Conservation (phyloP, 352 stramenopile species). For the Phytophthora chlamydospora region DNA sequence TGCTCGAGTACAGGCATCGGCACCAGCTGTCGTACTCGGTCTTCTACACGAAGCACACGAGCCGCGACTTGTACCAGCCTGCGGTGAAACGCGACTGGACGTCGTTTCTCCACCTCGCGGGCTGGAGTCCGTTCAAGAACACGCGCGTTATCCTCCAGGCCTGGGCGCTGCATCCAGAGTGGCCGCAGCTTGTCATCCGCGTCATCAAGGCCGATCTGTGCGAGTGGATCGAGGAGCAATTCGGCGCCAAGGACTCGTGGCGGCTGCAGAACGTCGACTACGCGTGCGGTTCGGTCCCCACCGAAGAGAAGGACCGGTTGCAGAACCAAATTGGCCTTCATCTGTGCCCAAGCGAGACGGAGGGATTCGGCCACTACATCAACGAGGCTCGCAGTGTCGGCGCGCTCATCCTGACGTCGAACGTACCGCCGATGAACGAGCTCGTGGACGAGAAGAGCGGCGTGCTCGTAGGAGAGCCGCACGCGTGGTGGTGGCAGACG, state of each 20-base stretch:
- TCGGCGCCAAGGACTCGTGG: constrained; percentile 51
- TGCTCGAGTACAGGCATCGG: constrained; percentile 79
- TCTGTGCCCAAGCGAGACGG: constrained; percentile 75
- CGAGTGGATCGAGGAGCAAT: constrained; percentile 67
- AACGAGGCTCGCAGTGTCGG: constrained; percentile 82
- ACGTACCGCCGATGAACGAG: constrained; percentile 88
- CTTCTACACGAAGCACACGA: constrained; percentile 87
- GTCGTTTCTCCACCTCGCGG: constrained; percentile 72
- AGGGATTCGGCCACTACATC: constrained; percentile 88
- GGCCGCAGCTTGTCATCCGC: constrained; percentile 71
- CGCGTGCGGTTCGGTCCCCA: constrained; percentile 63
- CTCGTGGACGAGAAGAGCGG: constrained; percentile 75
- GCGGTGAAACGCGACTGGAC: constrained; percentile 70
- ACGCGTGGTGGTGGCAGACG: constrained; percentile 83
- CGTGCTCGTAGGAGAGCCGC: constrained; percentile 63
- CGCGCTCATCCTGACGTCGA: constrained; percentile 75
- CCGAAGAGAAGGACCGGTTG: constrained; percentile 62
- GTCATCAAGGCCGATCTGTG: constrained; percentile 74
- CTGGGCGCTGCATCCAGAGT: constrained; percentile 75
- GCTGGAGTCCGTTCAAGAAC: constrained; percentile 82
- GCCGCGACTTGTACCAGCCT: constrained; percentile 67
- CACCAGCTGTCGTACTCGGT: constrained; percentile 81
- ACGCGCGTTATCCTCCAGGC: constrained; percentile 72
- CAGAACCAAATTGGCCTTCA: constrained; percentile 83
- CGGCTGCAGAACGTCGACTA: constrained; percentile 78